phyloP scores from a whole-genome alignment of 805 yeast species.

The Metschnikowia peoriensis region DNA sequence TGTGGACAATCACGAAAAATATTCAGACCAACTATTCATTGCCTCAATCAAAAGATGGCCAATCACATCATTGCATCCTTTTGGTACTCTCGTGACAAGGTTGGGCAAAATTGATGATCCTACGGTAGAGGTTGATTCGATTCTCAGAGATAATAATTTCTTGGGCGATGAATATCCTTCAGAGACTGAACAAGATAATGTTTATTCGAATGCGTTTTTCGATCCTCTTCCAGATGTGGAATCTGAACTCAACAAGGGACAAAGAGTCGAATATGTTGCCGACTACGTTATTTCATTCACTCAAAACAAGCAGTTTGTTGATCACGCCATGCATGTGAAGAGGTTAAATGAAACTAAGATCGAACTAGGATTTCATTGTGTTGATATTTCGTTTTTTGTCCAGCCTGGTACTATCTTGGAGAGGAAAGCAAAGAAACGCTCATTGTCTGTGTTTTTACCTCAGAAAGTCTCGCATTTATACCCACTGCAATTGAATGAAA shows the following conservation, averaged over 20 bases:
- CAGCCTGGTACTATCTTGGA: constrained; percentile 76
- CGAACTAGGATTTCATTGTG: constrained; percentile 82
- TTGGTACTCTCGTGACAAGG: constrained; percentile 87
- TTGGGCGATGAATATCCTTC: constrained; percentile 78
- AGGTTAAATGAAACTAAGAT: constrained; percentile 56
- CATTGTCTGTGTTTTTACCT: constrained; percentile 83
- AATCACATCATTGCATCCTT: constrained; percentile 96
- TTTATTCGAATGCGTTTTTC: constrained; percentile 13
- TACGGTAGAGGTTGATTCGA: constrained; percentile 79
- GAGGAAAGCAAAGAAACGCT: constrained; percentile 85
- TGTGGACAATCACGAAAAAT: constrained; percentile 85
- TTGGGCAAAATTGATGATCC: constrained; percentile 79
- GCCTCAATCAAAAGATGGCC: constrained; percentile 99
- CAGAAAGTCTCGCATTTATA: constrained; percentile 67
- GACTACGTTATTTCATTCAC: constrained; percentile 67
- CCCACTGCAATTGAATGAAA: constrained; percentile 62
- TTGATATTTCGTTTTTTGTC: constrained; percentile 73
- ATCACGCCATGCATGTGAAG: constrained; percentile 82
- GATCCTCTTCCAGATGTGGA: constrained; percentile 44
- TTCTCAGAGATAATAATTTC: constrained; percentile 83
- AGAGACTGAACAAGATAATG: constrained; percentile 22
- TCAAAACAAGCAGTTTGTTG: constrained; percentile 57
- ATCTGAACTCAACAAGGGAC: constrained; percentile 30
- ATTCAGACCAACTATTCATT: constrained; percentile 79
- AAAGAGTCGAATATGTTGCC: constrained; percentile 51